Conservation (phyloP, 768 basidiomycete genomes). For the Calocera viscosa region DNA sequence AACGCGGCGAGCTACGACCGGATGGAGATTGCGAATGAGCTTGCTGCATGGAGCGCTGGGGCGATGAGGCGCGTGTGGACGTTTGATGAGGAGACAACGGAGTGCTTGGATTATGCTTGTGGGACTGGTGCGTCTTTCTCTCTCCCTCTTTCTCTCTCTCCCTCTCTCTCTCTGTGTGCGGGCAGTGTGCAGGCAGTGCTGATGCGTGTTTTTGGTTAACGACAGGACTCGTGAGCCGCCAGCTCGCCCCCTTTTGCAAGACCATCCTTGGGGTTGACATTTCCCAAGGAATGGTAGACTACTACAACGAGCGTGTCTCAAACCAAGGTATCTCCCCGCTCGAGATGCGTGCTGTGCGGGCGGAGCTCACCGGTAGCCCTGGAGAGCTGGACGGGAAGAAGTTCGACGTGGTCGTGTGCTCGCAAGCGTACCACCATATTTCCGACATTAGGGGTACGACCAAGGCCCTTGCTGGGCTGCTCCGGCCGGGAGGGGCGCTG, state of each 20-base stretch:
- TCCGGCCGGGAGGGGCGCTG: constrained; percentile 50
- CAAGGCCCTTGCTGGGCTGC: constrained; percentile 37
- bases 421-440: constrained; percentile 53
- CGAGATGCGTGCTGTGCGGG: constrained; percentile 53
- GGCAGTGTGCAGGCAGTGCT: not conserved
- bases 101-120: constrained; percentile 62
- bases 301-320: constrained; percentile 44
- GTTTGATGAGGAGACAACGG: constrained; percentile 46
- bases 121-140: constrained; percentile 41
- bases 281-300: constrained; percentile 55
- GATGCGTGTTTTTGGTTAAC: not conserved
- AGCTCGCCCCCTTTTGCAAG: constrained; percentile 47
- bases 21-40: constrained; percentile 9
- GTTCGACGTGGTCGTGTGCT: constrained; percentile 61
- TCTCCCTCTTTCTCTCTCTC: not conserved
- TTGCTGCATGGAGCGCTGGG: constrained; percentile 20
- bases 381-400: constrained; percentile 39
- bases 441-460: constrained; percentile 40
- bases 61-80: constrained; percentile 30
- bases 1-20: constrained; percentile 25
- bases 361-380: constrained; percentile 36
- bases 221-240: constrained; percentile 50
- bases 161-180: not conserved
- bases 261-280: constrained; percentile 63
- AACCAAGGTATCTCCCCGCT: constrained; percentile 46